Percentiles rank a stretch among this genome's conserved stretches.
Evolutionary conservation across 1,139 yeast genomes (phyloP).

Genomic region (Protomyces gravidus): DNA sequence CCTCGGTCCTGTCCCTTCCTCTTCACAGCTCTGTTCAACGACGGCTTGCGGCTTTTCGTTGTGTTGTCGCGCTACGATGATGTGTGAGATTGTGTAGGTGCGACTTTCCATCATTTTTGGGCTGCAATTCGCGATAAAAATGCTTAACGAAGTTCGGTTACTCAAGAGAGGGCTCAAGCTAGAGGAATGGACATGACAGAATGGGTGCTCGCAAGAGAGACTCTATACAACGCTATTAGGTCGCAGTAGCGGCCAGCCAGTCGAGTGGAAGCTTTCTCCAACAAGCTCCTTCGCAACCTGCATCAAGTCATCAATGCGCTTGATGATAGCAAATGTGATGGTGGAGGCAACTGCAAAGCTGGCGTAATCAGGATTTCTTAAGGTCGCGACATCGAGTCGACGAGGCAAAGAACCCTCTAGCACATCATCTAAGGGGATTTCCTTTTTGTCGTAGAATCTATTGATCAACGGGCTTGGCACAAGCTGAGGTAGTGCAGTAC

Average conservation of each 20-base stretch:
- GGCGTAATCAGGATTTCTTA: slow-evolving; percentile 35
- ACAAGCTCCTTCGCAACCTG: slow-evolving; percentile 38
- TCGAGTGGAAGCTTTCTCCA: slow-evolving; percentile 37
- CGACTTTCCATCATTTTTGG: no score
- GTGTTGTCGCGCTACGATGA: no score
- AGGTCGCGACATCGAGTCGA: slow-evolving; percentile 16
- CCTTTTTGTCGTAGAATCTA: slow-evolving; percentile 32
- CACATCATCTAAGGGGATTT: slow-evolving; percentile 22
- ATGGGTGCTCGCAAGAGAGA: no score
- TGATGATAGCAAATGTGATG: slow-evolving; percentile 37
- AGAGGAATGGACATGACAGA: no score
- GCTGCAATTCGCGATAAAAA: no score
- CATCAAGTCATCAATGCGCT: slow-evolving; percentile 37
- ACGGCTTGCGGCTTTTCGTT: no score
- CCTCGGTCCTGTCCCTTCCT: no score
- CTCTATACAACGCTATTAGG: no score
- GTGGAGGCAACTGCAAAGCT: slow-evolving; percentile 36
- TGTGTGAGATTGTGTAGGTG: no score
- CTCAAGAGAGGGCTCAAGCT: no score
- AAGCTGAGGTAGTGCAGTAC: slow-evolving; percentile 37
- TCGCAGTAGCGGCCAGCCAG: slow-evolving; percentile 4
- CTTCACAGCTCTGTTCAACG: no score
- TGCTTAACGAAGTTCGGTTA: no score
- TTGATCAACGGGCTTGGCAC: slow-evolving; percentile 38
- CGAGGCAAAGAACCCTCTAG: slow-evolving; percentile 28